Conservation (phyloP, 176 grass and related monocot genomes). For the Themeda triandra region DNA sequence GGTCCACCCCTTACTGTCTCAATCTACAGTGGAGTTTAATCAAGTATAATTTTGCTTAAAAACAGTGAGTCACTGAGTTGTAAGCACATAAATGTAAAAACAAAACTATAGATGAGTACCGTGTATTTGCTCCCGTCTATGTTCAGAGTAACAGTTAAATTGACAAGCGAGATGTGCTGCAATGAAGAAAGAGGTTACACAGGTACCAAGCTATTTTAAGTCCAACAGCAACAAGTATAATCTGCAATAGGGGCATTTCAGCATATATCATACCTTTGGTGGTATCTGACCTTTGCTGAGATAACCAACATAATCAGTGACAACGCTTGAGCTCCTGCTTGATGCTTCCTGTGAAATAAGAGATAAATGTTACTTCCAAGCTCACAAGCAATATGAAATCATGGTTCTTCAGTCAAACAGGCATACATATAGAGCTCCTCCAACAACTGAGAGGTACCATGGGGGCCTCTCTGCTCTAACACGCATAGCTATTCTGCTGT, state of each 20-base stretch:
- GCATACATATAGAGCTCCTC: constrained; percentile 89
- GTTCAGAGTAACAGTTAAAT: constrained; percentile 87
- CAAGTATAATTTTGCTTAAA: constrained; percentile 27
- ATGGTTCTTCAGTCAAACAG: constrained; percentile 21
- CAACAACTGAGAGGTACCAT: constrained; percentile 99
- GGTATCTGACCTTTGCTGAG: constrained; percentile 99
- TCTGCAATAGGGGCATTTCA: constrained; percentile 32
- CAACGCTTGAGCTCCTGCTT: constrained; percentile 76
- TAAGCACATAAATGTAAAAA: constrained; percentile 18
- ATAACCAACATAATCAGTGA: constrained; percentile 92
- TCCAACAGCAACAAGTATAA: constrained; percentile 14
- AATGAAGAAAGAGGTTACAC: constrained; percentile 35
- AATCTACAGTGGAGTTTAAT: constrained; percentile 50
- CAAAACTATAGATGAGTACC: constrained; percentile 57
- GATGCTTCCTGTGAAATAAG: constrained; percentile 85
- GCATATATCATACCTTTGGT: constrained; percentile 71
- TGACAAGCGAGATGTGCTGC: constrained; percentile 99
- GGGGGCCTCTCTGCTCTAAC: constrained; percentile 98
- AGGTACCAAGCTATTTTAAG: not conserved
- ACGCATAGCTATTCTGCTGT: constrained; percentile 99
- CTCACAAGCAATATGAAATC: constrained; percentile 21
- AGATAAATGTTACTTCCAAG: constrained; percentile 21
- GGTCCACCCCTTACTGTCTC: constrained; percentile 85
- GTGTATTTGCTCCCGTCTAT: constrained; percentile 99
- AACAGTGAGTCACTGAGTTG: not conserved